Evolutionary conservation across 179 eudicot species (phyloP), one percentile per base, ranked within the genome.

Genomic region (Silene noctiflora): DNA sequence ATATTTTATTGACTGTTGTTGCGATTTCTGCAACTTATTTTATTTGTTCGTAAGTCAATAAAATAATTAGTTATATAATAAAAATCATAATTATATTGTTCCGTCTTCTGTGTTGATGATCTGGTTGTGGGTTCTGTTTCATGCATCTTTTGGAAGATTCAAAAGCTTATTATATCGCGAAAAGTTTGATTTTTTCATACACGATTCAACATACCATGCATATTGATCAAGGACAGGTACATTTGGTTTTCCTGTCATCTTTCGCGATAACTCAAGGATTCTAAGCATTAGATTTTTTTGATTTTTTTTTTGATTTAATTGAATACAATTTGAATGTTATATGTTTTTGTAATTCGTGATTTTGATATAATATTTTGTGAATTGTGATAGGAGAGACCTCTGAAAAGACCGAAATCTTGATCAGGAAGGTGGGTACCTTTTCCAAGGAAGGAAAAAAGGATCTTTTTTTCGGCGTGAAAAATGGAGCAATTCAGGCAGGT

Each of bases 401-500:
- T 71, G 58, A 73, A 59, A 67, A 42, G n/a, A 24, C 19, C n/a
- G 46, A 64, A 48, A 63, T 31, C 33, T 9, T 72, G 62, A 44
- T 76, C 27, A 65, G n/a, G 58, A 7, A 72, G 48, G 69, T 24
- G 74, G 60, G 9, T 33, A 66, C 31, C 48, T 66, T 8, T 31
- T 19, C 2, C 16, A 0, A 33, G 58, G 22, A 6, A 24, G 13
- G 8, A 31, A 27, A 51, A 21, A 13, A 12, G 6, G 0, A 13
- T 13, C 33, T 65, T 6, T 1, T 42, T 3, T 17, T 39, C 10
- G 75, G 31, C 24, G 72, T 56, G 77, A 72, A 69, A 85, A 51
- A 92, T 94, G 97, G 98, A 94, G 81, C 96, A 92, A 71, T 88
- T 92, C 81, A 84, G 91, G 84, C 92, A 90, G 66, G 85, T 92